Evolutionary conservation across 1,284 basidiomycete genomes (phyloP).

Genomic region (Xerocomus amazonicus): DNA sequence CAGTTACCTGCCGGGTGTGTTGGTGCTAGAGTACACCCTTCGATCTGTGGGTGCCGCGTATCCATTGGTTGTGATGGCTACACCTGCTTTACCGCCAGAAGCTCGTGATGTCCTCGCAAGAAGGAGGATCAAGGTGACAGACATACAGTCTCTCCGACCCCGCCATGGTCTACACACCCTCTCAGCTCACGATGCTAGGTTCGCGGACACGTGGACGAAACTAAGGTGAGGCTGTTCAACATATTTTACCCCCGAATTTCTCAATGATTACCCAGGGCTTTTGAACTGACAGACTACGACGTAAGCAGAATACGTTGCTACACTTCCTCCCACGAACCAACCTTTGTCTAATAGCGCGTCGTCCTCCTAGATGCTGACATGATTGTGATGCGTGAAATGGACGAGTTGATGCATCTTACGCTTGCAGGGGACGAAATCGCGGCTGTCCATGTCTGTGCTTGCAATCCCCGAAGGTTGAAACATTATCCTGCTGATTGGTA

Average conservation of each 20-base stretch:
- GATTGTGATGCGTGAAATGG: constrained; percentile 85
- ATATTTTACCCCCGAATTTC: not conserved
- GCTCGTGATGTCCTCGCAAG: constrained; percentile 53
- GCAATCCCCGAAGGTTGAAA: constrained; percentile 80
- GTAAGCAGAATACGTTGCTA: constrained; percentile 39
- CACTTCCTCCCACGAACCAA: not conserved
- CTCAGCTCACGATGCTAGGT: constrained; percentile 58
- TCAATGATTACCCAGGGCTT: constrained; percentile 50
- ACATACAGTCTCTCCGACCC: constrained; percentile 64
- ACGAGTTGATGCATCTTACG: constrained; percentile 79
- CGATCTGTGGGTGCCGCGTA: constrained; percentile 63
- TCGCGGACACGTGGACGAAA: constrained; percentile 90
- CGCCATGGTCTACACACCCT: constrained; percentile 46
- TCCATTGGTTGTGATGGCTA: constrained; percentile 81
- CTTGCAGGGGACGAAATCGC: constrained; percentile 74
- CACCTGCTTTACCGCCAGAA: constrained; percentile 55
- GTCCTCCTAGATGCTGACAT: constrained; percentile 91
- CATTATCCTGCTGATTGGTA: constrained; percentile 93
- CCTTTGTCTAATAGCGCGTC: constrained; percentile 51
- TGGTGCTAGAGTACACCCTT: constrained; percentile 73
- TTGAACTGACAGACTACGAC: constrained; percentile 74
- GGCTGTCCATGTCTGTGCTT: constrained; percentile 86
- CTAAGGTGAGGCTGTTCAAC: constrained; percentile 52
- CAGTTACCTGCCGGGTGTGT: constrained; percentile 69
- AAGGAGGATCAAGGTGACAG: constrained; percentile 51